Percentiles rank a stretch among this genome's conserved stretches.
Evolutionary conservation across 2,329 filamentous ascomycete genomes (phyloP).

Genomic region (Endocalyx cinctus): DNA sequence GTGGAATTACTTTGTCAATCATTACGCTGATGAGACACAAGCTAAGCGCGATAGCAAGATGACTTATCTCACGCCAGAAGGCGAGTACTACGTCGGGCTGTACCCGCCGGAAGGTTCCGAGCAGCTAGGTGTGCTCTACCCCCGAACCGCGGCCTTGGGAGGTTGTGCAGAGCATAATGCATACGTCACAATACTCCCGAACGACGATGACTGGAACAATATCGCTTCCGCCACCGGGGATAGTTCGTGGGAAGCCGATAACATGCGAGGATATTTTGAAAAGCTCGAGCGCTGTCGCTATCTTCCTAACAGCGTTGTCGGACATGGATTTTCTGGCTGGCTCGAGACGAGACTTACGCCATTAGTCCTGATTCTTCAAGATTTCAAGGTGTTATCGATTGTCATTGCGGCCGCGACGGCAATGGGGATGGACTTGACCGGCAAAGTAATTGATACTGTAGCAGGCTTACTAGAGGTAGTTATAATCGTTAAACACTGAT

Average conservation of each 20-base stretch:
- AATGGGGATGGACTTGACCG: conserved; percentile 34
- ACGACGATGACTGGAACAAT: conserved; percentile 36
- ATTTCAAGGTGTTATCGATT: conserved; percentile 34
- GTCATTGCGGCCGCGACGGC: conserved; percentile 40
- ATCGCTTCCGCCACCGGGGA: conserved; percentile 31
- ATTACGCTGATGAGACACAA: conserved; percentile 51
- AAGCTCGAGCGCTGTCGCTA: conserved; percentile 2
- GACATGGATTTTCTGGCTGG: conserved; percentile 50
- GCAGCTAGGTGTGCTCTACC: conserved; percentile 51
- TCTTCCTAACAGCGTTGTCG: conserved; percentile 25
- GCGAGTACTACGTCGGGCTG: conserved; percentile 47
- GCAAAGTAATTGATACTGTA: conserved; percentile 19
- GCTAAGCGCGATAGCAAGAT: conserved; percentile 54
- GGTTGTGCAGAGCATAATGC: conserved; percentile 21
- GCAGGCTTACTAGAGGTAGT: too few species aligned
- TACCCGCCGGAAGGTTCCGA: conserved; percentile 46
- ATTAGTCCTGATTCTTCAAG: conserved; percentile 1
- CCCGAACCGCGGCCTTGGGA: conserved; percentile 42
- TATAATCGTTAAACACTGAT: too few species aligned
- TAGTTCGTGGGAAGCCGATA: conserved; percentile 13
- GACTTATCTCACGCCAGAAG: conserved; percentile 47
- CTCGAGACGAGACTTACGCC: conserved; percentile 3
- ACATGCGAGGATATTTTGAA: conserved; percentile 17
- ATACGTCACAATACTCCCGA: conserved; percentile 31
- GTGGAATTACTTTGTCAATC: conserved; percentile 60